phyloP scores from a whole-genome alignment of 1,284 basidiomycete species.

The Entoloma clypeatum region DNA sequence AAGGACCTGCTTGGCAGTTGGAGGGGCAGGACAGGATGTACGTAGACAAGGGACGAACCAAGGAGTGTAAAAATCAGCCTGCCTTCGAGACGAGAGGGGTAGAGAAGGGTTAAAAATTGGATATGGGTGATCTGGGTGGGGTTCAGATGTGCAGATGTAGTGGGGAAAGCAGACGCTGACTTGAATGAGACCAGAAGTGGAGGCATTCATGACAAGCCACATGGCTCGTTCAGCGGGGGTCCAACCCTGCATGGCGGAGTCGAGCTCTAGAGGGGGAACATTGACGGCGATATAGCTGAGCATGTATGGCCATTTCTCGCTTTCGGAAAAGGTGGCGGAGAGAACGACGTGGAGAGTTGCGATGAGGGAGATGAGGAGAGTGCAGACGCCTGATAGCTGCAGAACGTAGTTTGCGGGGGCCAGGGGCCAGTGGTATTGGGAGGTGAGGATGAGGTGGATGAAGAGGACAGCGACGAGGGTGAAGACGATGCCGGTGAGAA shows the following conservation, averaged over 20 bases:
- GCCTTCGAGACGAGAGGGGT: constrained; percentile 89
- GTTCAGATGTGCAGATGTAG: constrained; percentile 5
- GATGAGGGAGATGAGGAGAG: constrained; percentile 73
- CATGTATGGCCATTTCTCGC: constrained; percentile 89
- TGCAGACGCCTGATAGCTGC: constrained; percentile 79
- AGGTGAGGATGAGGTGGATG: constrained; percentile 92
- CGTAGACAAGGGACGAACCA: constrained; percentile 36
- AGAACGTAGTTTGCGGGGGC: constrained; percentile 89
- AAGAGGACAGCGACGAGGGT: constrained; percentile 87
- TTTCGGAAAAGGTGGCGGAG: constrained; percentile 54
- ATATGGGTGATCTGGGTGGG: constrained; percentile 85
- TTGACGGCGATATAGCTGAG: constrained; percentile 86
- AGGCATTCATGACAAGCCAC: constrained; percentile 87
- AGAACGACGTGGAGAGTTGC: constrained; percentile 81
- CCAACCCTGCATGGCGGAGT: constrained; percentile 48
- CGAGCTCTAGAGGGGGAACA: constrained; percentile 58
- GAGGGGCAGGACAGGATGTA: background rate
- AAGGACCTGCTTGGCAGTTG: constrained; percentile 53
- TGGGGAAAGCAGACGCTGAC: constrained; percentile 37
- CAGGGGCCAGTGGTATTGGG: constrained; percentile 94
- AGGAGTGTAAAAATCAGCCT: constrained; percentile 86
- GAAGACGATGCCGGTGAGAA: constrained; percentile 83
- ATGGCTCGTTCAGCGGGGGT: constrained; percentile 63
- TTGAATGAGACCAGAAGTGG: constrained; percentile 83
- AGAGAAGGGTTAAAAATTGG: constrained; percentile 94